Percentiles rank a stretch among this genome's conserved stretches.
These are phyloP conservation scores for Senna siamea DNA, from an alignment of 306 rosid genomes.

Conservation along the genomic window DNA sequence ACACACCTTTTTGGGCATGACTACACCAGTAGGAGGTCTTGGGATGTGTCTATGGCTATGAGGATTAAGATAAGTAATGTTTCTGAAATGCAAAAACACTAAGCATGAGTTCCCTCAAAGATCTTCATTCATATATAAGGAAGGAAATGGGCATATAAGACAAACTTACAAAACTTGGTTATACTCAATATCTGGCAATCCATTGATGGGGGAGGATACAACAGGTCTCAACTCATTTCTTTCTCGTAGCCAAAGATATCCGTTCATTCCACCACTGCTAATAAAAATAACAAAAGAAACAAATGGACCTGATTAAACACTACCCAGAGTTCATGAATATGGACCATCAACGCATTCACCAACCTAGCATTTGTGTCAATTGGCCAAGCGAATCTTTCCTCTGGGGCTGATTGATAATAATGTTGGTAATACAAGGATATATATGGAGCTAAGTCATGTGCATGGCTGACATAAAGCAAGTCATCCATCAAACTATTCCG, in stretches of 20 bases:
- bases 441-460: conserved; percentile 68
- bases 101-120: conserved; percentile 38
- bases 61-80: conserved; percentile 73
- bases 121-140: conserved; percentile 31
- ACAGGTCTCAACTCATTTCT: conserved; percentile 59
- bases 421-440: conserved; percentile 53
- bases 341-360: conserved; percentile 44
- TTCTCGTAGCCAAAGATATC: conserved; percentile 72
- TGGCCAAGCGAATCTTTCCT: conserved; percentile 38
- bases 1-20: conserved; percentile 78
- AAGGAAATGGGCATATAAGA: conserved; percentile 9
- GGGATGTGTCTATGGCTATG: conserved; percentile 64
- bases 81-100: conserved; percentile 60
- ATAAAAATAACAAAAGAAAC: conserved; percentile 21
- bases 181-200: conserved; percentile 61
- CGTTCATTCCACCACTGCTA: conserved; percentile 92
- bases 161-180: conserved; percentile 85
- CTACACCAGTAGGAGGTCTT: conserved; percentile 69
- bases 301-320: conserved; percentile 26
- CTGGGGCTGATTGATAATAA: conserved; percentile 46
- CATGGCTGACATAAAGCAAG: conserved; percentile 71
- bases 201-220: conserved; percentile 75
- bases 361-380: conserved; percentile 75
- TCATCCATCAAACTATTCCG: conserved; percentile 82
- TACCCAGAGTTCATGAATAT: conserved; percentile 20